Base-by-base conservation (phyloP, 2,329 filamentous ascomycete species). In the Alternaria sp. region DNA sequence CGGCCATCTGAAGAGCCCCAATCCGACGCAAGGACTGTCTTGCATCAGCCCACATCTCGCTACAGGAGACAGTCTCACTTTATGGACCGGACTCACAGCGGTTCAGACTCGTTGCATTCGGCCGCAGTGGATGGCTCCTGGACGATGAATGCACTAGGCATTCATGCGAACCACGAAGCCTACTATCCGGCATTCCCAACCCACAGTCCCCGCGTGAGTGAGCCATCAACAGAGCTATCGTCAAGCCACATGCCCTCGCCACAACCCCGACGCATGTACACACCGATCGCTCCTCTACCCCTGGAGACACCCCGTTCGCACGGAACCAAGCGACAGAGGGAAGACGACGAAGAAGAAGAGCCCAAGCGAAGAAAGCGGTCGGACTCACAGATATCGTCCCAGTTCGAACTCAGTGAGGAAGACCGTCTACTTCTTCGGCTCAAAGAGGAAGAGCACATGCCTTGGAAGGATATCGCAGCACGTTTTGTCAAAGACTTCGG, bases 381-480 rank as follows among this genome's bases (percentile, higher is more conserved):
- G 20, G 75, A 78, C 43, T 78, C 76, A 1, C 75, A 71, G 55
- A 71, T 65, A 5, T 75, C 75, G 5, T 64, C 60, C 10, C 76
- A 78, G 12, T 75, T 79, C 9, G 83, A 85, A 59, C 74, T 86
- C 7, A 82, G 79, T 61, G 84, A 86, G 44, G 84, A 86, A 70
- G 84, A 87, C 61, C 79, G 79, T 47, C 73, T 86, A 20, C 80
- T 87, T 10, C 75, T 86, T 15, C 79, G 81, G 62, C 79, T 87
- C 50, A 86, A 86, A 61, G 84, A 86, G 61, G 83, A 85, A 53
- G 84, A 86, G 59, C 80, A 77, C 30, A 81, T 86, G 58, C 82
- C 84, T 0, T 87, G 85, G 85, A 87, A 87, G 70, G 85, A 86
- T 61, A 86, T 87, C 62, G 83, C 83, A 9, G 78, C 79, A 7